Evolutionary conservation across 176 grass and related monocot species (phyloP).

Genomic region (Oryza australiensis): DNA sequence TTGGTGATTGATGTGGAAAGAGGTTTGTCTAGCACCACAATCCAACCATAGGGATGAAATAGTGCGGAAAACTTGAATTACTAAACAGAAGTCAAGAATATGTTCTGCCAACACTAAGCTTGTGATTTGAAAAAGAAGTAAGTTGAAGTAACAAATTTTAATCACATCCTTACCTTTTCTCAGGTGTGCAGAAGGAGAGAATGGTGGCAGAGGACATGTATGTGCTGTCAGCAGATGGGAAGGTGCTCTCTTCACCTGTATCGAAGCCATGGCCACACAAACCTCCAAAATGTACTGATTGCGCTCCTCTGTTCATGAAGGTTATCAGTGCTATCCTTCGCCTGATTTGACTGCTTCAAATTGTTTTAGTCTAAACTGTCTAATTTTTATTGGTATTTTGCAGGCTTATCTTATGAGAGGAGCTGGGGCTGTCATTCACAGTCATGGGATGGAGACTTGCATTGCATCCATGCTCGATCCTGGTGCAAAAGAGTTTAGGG

Average conservation of each 20-base stretch:
- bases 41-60: not conserved
- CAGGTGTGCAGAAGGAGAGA: constrained; percentile 96
- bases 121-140: not conserved
- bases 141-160: not conserved
- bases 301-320: constrained; percentile 97
- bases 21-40: not conserved
- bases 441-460: constrained; percentile 97
- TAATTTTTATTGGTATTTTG: constrained; percentile 22
- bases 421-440: constrained; percentile 98
- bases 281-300: constrained; percentile 86
- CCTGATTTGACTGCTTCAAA: constrained; percentile 3
- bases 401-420: constrained; percentile 88
- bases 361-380: constrained; percentile 9
- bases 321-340: constrained; percentile 32
- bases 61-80: not conserved
- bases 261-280: constrained; percentile 81
- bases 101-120: not conserved
- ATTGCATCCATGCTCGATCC: constrained; percentile 86
- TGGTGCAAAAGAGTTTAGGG: constrained; percentile 85
- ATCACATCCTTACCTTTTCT: not conserved
- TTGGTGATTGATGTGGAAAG: not conserved
- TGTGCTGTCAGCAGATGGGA: constrained; percentile 63
- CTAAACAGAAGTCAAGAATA: not conserved
- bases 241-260: constrained; percentile 53
- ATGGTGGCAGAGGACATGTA: constrained; percentile 94